Percentiles rank a stretch among this genome's conserved stretches.
These are phyloP conservation scores for Cyberlindnera euphorbiae DNA, from an alignment of 805 yeast species.

Conservation along the genomic window DNA sequence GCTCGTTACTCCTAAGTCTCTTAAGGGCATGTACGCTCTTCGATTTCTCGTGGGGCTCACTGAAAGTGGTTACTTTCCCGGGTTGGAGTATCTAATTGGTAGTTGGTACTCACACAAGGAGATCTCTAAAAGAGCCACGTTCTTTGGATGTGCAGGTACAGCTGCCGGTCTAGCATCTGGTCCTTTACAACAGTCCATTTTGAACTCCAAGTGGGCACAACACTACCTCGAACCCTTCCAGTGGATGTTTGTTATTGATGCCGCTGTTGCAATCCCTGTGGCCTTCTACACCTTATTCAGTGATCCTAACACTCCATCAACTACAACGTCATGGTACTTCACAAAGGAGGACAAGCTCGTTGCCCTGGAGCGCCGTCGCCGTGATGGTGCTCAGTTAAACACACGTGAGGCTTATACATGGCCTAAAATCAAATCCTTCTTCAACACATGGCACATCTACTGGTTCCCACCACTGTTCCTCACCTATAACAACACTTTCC, in stretches of 20 bases:
- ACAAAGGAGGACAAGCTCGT: conserved; percentile 36
- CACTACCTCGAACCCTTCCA: conserved; percentile 33
- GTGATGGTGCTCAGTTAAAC: conserved; percentile 40
- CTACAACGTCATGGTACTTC: conserved; percentile 39
- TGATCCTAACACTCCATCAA: conserved; percentile 44
- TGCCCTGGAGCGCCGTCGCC: conserved; percentile 42
- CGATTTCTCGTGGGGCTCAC: conserved; percentile 39
- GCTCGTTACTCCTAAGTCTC: conserved; percentile 27
- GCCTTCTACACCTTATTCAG: conserved; percentile 38
- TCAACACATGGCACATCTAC: conserved; percentile 45
- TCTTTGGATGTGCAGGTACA: conserved; percentile 32
- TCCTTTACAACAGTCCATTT: conserved; percentile 33
- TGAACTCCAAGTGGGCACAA: conserved; percentile 24
- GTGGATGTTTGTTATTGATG: conserved; percentile 45
- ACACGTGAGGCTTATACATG: conserved; percentile 37
- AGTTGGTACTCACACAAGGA: conserved; percentile 33
- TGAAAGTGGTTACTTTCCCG: conserved; percentile 47
- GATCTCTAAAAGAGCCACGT: conserved; percentile 31
- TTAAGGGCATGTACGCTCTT: conserved; percentile 28
- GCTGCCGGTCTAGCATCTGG: conserved; percentile 35
- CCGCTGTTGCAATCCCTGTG: conserved; percentile 37
- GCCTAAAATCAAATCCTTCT: conserved; percentile 35
- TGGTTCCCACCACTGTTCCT: conserved; percentile 35
- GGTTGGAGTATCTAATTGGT: conserved; percentile 38
- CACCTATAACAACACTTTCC: conserved; percentile 17